Percentiles rank a stretch among this genome's conserved stretches.
Conservation (phyloP, 1,139 yeast species). For the Debaryomycetaceae sp. region DNA sequence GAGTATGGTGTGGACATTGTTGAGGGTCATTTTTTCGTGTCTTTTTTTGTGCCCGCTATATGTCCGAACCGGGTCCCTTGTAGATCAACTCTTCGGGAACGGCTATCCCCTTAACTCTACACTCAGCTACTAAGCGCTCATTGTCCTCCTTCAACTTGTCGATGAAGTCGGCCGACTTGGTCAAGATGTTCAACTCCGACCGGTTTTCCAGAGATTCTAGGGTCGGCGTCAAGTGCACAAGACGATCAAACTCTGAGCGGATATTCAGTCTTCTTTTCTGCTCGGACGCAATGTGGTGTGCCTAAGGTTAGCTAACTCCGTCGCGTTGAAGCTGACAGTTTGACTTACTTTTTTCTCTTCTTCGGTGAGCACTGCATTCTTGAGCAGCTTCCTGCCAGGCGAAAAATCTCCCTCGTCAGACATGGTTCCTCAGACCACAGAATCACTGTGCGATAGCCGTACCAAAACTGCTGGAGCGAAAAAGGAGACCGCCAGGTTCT, state of each 20-base stretch:
- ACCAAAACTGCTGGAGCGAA: no score
- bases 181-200: slow-evolving; percentile 41
- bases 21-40: not conserved
- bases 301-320: slow-evolving; percentile 21
- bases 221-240: slow-evolving; percentile 41
- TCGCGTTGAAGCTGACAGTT: not conserved
- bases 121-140: slow-evolving; percentile 28
- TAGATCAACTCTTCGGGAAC: slow-evolving; percentile 36
- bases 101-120: slow-evolving; percentile 32
- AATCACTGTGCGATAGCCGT: no score
- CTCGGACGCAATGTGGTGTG: slow-evolving; percentile 49
- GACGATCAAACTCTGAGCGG: slow-evolving; percentile 42
- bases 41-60: slow-evolving; percentile 2
- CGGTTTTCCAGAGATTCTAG: slow-evolving; percentile 41
- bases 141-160: slow-evolving; percentile 40
- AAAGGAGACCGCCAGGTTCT: no score
- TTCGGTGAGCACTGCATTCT: slow-evolving; percentile 33
- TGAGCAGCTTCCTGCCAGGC: slow-evolving; percentile 14
- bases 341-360: slow-evolving; percentile 42
- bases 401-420: slow-evolving; percentile 7
- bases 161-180: slow-evolving; percentile 45
- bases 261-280: slow-evolving; percentile 46
- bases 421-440: not conserved
- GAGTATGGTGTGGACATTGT: not conserved
- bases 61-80: slow-evolving; percentile 32